phyloP scores from a whole-genome alignment of 306 rosid species.

The Morella rubra region DNA sequence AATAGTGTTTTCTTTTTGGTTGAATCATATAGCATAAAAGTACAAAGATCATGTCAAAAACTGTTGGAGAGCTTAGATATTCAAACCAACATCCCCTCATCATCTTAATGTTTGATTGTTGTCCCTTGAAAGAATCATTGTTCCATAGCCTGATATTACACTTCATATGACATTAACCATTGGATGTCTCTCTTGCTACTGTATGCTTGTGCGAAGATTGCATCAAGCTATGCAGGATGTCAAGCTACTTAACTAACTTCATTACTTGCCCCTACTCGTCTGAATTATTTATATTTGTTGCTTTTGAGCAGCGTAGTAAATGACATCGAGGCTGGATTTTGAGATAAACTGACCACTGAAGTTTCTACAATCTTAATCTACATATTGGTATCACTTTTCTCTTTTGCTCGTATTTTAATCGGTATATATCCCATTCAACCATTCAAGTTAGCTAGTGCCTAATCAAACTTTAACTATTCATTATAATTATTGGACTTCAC shows the following conservation, averaged over 20 bases:
- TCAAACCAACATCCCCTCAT: neutral
- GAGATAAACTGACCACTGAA: no score
- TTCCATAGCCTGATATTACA: neutral
- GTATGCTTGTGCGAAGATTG: neutral
- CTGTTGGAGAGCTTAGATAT: neutral
- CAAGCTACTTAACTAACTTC: neutral
- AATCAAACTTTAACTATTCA: no score
- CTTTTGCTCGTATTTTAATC: no score
- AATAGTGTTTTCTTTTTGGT: neutral
- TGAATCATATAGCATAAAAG: neutral
- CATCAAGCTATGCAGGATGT: neutral
- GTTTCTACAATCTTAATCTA: no score
- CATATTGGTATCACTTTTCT: no score
- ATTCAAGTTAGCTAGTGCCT: no score
- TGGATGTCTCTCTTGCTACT: neutral
- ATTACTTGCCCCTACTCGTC: no score
- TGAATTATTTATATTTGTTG: no score
- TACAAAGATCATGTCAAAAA: neutral
- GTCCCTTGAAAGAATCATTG: neutral
- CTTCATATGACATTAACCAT: neutral
- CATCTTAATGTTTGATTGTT: neutral
- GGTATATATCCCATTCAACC: no score
- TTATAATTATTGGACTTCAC: no score
- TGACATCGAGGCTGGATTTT: no score
- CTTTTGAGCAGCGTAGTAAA: no score